Conservation (phyloP, 2,329 filamentous ascomycete species). For the Pseudogymnoascus verrucosus region DNA sequence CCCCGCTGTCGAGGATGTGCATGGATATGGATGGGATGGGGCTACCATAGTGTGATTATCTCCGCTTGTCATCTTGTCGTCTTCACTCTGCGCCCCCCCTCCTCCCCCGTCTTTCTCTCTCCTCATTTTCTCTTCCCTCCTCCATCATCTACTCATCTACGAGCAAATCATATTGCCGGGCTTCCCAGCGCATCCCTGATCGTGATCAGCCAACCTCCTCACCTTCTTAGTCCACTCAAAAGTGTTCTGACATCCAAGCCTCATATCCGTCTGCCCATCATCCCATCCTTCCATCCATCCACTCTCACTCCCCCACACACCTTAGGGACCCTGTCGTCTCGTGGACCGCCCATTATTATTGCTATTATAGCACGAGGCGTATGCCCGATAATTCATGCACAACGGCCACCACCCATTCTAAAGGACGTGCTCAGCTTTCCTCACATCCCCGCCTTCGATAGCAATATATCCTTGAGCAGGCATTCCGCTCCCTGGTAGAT, state of each 20-base stretch:
- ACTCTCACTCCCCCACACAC: not conserved
- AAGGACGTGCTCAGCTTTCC: not conserved
- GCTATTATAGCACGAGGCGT: not conserved
- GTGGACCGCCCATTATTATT: conserved; percentile 1
- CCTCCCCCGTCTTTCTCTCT: not conserved
- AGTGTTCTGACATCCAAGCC: not conserved
- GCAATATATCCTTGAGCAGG: not conserved
- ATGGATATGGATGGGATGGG: not conserved
- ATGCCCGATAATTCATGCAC: not conserved
- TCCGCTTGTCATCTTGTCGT: not conserved
- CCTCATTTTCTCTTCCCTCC: conserved; percentile 1
- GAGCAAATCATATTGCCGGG: not conserved
- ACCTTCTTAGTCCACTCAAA: not conserved
- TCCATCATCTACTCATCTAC: not conserved
- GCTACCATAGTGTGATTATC: conserved; percentile 1
- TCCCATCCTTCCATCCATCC: not conserved
- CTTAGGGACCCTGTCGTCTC: not conserved
- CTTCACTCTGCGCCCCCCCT: not conserved
- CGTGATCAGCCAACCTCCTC: conserved; percentile 1
- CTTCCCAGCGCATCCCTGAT: not conserved
- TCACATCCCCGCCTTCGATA: not conserved
- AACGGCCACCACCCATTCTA: not conserved
- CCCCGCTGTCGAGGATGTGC: not conserved
- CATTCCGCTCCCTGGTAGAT: not conserved
- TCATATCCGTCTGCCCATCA: not conserved